phyloP scores from a whole-genome alignment of 495 filamentous ascomycete genomes.

The Stereocaulon alpinum region DNA sequence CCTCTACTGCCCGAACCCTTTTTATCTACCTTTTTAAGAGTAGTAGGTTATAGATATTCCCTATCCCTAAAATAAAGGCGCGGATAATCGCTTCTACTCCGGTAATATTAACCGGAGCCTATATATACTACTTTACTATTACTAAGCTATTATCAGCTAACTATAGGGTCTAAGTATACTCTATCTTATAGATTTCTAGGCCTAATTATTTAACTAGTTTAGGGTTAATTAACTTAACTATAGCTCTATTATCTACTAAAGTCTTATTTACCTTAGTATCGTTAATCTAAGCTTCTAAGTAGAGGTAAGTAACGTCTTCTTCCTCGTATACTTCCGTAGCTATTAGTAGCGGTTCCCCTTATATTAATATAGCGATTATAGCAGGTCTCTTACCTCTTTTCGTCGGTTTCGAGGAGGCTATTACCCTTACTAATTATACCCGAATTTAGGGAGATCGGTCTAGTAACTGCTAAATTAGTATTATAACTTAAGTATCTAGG shows the following conservation, averaged over 20 bases:
- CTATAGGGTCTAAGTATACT: not conserved
- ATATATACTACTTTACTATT: too few relatives aligned
- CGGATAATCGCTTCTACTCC: too few relatives aligned
- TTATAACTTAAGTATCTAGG: not conserved
- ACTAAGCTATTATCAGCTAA: not conserved
- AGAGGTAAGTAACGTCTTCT: not conserved
- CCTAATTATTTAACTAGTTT: not conserved
- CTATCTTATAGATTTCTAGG: not conserved
- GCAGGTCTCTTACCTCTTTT: not conserved
- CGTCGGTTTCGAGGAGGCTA: not conserved
- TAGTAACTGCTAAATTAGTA: not conserved
- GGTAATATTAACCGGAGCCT: too few relatives aligned
- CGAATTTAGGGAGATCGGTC: not conserved
- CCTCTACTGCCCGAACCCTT: not conserved
- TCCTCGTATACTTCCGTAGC: not conserved
- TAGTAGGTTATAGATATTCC: too few relatives aligned
- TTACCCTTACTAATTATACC: not conserved
- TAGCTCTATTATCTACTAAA: not conserved
- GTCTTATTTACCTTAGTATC: not conserved
- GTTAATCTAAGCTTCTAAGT: too few relatives aligned
- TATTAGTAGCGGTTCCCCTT: too few relatives aligned
- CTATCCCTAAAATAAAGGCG: too few relatives aligned
- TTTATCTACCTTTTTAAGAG: not conserved
- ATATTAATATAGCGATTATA: too few relatives aligned
- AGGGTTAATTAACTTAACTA: slow-evolving; percentile 1